Evolutionary conservation across 257 asterid species (phyloP).

Genomic region (Eucommia ulmoides): DNA sequence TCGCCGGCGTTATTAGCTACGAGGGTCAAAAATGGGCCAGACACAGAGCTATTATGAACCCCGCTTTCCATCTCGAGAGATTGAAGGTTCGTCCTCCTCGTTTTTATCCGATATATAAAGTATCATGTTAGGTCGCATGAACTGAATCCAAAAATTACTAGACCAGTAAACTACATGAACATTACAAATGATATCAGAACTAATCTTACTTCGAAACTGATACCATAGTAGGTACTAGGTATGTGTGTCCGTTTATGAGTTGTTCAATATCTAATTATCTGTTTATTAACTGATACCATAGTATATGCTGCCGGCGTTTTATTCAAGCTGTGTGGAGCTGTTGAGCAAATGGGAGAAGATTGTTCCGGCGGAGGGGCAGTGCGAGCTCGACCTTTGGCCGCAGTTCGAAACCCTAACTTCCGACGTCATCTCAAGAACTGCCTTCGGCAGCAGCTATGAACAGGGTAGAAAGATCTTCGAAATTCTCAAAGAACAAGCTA

Average conservation of each 20-base stretch:
- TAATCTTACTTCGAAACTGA: no score
- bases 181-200: no score
- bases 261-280: no score
- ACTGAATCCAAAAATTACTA: no score
- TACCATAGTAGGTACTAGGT: no score
- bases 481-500: not conserved
- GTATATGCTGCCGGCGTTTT: not conserved
- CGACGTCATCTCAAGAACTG: not conserved
- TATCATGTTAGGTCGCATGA: no score
- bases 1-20: not conserved
- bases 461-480: not conserved
- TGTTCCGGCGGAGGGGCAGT: not conserved
- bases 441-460: not conserved
- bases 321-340: not conserved
- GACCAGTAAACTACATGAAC: no score
- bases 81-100: not conserved
- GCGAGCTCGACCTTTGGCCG: not conserved
- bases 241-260: no score
- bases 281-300: no score
- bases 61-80: not conserved
- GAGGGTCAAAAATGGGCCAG: not conserved
- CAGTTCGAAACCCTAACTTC: not conserved
- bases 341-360: not conserved
- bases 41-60: not conserved
- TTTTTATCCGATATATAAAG: no score